Conservation (phyloP, 768 basidiomycete species). For the Auricularia cornea region DNA sequence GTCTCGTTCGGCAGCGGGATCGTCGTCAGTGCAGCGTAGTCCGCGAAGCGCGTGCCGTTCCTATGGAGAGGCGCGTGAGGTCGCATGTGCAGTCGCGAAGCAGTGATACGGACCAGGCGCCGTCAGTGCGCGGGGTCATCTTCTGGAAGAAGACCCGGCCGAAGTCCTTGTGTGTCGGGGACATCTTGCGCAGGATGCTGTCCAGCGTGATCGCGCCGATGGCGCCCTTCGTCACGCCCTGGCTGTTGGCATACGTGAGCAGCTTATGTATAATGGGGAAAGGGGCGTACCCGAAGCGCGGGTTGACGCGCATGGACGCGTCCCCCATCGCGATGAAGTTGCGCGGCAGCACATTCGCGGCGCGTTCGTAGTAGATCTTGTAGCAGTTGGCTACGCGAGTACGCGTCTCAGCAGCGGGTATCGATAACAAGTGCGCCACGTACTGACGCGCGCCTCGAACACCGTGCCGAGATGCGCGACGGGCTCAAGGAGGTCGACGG, state of each 20-base stretch:
- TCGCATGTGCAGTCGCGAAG: not conserved
- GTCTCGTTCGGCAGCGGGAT: too few species aligned
- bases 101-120: not conserved
- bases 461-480: conserved; percentile 15
- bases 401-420: conserved; percentile 11
- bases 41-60: too few species aligned
- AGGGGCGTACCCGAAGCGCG: conserved; percentile 11
- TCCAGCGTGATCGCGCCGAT: conserved; percentile 15
- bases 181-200: conserved; percentile 4
- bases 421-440: too few species aligned
- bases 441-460: not conserved
- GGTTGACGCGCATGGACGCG: conserved; percentile 22
- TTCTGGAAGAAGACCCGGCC: not conserved
- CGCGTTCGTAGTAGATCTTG: conserved; percentile 17
- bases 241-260: not conserved
- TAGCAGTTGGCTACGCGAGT: conserved; percentile 8
- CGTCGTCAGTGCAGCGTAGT: too few species aligned
- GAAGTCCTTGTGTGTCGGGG: not conserved
- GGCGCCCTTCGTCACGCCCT: conserved; percentile 17
- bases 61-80: not conserved
- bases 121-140: not conserved
- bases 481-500: conserved; percentile 22
- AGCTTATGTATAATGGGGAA: too few species aligned
- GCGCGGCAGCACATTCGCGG: conserved; percentile 16
- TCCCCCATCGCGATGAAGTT: conserved; percentile 31